Conservation (phyloP, 176 grass and related monocot genomes). For the Triticum turgidum region DNA sequence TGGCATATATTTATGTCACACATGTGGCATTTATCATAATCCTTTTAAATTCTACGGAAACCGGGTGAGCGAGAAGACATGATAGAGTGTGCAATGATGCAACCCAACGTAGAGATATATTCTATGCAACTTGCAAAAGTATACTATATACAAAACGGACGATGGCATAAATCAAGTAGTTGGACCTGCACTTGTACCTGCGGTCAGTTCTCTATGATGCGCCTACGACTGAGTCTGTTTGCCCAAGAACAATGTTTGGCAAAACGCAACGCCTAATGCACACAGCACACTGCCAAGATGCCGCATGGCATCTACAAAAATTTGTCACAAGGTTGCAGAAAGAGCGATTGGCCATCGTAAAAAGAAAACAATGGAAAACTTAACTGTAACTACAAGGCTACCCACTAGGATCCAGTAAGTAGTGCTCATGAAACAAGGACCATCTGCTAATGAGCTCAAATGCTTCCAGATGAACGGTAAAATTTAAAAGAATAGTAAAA, state of each 20-base stretch:
- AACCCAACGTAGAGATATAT: background rate
- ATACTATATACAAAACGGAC: background rate
- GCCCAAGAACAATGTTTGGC: conserved; percentile 1
- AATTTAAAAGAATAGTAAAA: too few species aligned
- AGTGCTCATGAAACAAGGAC: too few species aligned
- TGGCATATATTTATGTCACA: too few species aligned
- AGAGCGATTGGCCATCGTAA: too few species aligned
- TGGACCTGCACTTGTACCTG: background rate
- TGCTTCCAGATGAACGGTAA: too few species aligned
- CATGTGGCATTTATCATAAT: too few species aligned
- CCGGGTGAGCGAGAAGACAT: background rate
- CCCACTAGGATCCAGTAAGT: too few species aligned
- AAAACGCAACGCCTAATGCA: background rate
- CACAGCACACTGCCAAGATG: background rate
- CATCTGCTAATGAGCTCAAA: too few species aligned
- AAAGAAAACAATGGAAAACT: too few species aligned
- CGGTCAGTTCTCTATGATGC: background rate
- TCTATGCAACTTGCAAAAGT: background rate
- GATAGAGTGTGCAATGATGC: background rate
- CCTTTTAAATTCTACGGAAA: too few species aligned
- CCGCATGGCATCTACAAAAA: background rate
- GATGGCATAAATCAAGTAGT: conserved; percentile 8
- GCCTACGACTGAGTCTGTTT: conserved; percentile 18
- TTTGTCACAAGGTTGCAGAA: background rate
- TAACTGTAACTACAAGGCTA: too few species aligned